Evolutionary conservation across 352 stramenopile genomes (phyloP).

Genomic region (Phytopythium kandeliae): DNA sequence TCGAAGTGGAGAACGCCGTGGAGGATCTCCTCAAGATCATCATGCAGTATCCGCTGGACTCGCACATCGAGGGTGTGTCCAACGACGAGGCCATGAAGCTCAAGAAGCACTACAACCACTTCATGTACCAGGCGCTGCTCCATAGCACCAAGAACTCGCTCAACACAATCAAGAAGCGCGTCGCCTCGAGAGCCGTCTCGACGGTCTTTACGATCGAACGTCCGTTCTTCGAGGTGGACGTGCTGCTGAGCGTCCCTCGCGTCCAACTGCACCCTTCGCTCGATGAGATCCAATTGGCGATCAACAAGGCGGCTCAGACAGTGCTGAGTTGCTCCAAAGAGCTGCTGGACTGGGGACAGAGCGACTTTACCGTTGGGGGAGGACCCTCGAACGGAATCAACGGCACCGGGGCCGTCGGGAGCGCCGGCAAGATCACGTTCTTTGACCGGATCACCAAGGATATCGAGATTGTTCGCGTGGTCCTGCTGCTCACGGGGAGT

Average conservation of each 20-base stretch:
- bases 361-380: slow-evolving; percentile 34
- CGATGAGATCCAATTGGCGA: slow-evolving; percentile 97
- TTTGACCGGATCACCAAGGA: slow-evolving; percentile 98
- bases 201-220: slow-evolving; percentile 91
- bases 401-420: slow-evolving; percentile 4
- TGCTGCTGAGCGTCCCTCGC: slow-evolving; percentile 92
- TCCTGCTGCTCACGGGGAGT: slow-evolving; percentile 95
- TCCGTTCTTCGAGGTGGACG: slow-evolving; percentile 98
- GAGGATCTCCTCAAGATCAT: slow-evolving; percentile 97
- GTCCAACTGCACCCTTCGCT: slow-evolving; percentile 95
- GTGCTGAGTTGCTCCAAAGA: slow-evolving; percentile 97
- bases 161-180: slow-evolving; percentile 97
- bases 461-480: slow-evolving; percentile 98
- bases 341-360: slow-evolving; percentile 93
- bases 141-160: slow-evolving; percentile 98
- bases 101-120: slow-evolving; percentile 99
- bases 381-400: slow-evolving; percentile 3
- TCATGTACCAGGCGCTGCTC: slow-evolving; percentile 98
- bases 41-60: slow-evolving; percentile 92
- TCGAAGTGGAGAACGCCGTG: slow-evolving; percentile 98
- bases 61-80: slow-evolving; percentile 91
- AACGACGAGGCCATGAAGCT: slow-evolving; percentile 95
- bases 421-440: slow-evolving; percentile 83
- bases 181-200: slow-evolving; percentile 86
- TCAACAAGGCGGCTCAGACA: slow-evolving; percentile 96